Conservation (phyloP, 495 filamentous ascomycete genomes). For the Lasiosphaeriaceae sp. region DNA sequence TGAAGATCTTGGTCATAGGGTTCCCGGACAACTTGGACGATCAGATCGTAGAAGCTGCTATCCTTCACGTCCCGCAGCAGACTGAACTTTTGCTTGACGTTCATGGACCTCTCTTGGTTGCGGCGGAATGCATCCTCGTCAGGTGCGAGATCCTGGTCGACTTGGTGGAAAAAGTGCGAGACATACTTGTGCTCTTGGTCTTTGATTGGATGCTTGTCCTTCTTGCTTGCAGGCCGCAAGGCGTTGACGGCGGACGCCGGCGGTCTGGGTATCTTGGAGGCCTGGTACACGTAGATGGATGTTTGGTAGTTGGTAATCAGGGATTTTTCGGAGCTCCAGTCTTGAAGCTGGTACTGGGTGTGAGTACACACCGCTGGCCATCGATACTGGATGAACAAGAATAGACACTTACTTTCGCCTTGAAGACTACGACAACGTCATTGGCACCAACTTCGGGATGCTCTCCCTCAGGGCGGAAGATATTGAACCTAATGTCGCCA, state of each 20-base stretch:
- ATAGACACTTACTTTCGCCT: constrained; percentile 32
- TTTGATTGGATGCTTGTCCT: constrained; percentile 11
- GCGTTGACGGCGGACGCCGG: constrained; percentile 33
- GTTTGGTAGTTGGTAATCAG: constrained; percentile 36
- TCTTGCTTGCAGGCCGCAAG: constrained; percentile 10
- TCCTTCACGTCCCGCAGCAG: constrained; percentile 61
- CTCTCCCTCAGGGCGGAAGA: constrained; percentile 38
- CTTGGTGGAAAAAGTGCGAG: constrained; percentile 34
- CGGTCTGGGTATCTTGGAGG: constrained; percentile 36
- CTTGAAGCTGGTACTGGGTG: constrained; percentile 12
- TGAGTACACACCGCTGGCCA: not conserved
- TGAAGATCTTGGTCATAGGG: constrained; percentile 45
- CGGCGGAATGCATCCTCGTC: constrained; percentile 44
- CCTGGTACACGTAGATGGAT: constrained; percentile 34
- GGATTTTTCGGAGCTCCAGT: constrained; percentile 22
- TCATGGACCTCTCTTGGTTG: constrained; percentile 32
- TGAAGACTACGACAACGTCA: constrained; percentile 41
- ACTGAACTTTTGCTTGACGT: constrained; percentile 53
- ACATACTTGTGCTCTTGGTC: constrained; percentile 36
- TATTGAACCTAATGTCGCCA: constrained; percentile 30
- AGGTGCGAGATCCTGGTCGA: constrained; percentile 41
- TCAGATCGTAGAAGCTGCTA: constrained; percentile 60
- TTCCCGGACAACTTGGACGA: constrained; percentile 72
- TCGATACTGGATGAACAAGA: no score
- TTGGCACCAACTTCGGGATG: constrained; percentile 36